These are phyloP conservation scores for Rhizophagus sp. DNA, from an alignment of 192 early-diverging fungal species.

Conservation along the genomic window DNA sequence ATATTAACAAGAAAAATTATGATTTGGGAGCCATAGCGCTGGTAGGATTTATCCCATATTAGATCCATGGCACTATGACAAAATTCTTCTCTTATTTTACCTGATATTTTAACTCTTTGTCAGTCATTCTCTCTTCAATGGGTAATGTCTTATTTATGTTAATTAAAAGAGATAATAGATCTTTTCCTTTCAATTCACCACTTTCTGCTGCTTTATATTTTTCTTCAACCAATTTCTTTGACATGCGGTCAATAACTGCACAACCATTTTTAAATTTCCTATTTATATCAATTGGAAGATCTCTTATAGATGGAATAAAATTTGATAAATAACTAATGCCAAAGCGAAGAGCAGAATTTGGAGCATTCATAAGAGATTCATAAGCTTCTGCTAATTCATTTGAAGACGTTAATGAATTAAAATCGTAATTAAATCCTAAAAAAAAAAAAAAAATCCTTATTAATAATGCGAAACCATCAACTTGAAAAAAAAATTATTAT, in stretches of 20 bases:
- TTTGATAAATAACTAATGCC: slow-evolving; percentile 34
- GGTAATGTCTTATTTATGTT: slow-evolving; percentile 43
- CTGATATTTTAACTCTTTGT: background rate
- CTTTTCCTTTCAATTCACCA: slow-evolving; percentile 31
- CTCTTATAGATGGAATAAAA: slow-evolving; percentile 28
- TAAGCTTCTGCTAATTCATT: slow-evolving; percentile 51
- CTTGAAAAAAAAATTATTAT: background rate
- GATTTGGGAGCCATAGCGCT: too few species aligned
- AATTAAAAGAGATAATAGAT: slow-evolving; percentile 38
- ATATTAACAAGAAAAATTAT: too few species aligned
- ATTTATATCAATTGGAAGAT: slow-evolving; percentile 29
- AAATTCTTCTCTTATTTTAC: slow-evolving; percentile 1
- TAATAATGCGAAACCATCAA: background rate
- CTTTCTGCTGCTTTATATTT: slow-evolving; percentile 31
- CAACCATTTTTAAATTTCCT: slow-evolving; percentile 21
- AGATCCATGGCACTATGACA: too few species aligned
- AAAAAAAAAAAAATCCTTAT: slow-evolving; percentile 46
- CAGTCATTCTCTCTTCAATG: background rate
- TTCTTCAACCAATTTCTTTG: slow-evolving; percentile 30
- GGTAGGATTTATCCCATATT: too few species aligned
- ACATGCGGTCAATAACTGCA: slow-evolving; percentile 31
- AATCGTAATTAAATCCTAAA: slow-evolving; percentile 11
- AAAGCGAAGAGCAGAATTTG: slow-evolving; percentile 13
- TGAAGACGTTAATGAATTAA: slow-evolving; percentile 11
- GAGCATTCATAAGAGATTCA: slow-evolving; percentile 27